A percentile compares a stretch with the other conserved stretches of the same genome.
Evolutionary conservation across 768 basidiomycete genomes (phyloP).

Genomic region (Xerocomus spinulosus): DNA sequence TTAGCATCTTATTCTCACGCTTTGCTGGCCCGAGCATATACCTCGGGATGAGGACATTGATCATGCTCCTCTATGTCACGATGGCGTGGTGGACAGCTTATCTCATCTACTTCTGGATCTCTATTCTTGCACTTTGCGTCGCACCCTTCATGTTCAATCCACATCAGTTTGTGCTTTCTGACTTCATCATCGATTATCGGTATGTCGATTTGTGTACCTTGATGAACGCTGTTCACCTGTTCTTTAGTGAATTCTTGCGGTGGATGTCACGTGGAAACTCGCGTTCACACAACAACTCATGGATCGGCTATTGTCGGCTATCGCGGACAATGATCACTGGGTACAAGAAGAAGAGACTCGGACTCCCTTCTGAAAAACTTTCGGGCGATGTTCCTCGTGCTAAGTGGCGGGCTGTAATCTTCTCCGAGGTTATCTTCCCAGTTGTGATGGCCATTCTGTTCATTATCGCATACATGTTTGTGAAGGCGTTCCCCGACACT

Average conservation of each 20-base stretch:
- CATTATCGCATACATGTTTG: conserved; percentile 87
- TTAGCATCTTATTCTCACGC: conserved; percentile 93
- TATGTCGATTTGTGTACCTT: conserved; percentile 31
- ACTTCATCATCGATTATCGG: conserved; percentile 96
- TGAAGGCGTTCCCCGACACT: conserved; percentile 75
- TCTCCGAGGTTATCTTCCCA: conserved; percentile 85
- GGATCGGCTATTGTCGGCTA: conserved; percentile 98
- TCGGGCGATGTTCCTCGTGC: conserved; percentile 94
- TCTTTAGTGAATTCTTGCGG: conserved; percentile 83
- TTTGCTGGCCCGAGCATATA: conserved; percentile 99
- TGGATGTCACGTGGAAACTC: conserved; percentile 99
- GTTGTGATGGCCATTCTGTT: conserved; percentile 82
- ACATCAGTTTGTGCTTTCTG: conserved; percentile 97
- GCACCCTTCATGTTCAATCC: conserved; percentile 99
- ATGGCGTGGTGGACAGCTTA: conserved; percentile 88
- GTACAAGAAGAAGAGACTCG: conserved; percentile 98
- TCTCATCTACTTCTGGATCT: conserved; percentile 97
- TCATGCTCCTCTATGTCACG: conserved; percentile 93
- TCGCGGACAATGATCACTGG: conserved; percentile 99
- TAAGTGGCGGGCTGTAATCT: conserved; percentile 83
- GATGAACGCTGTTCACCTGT: not conserved
- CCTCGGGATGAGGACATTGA: conserved; percentile 87
- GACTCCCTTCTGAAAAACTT: conserved; percentile 95
- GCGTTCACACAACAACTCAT: conserved; percentile 93
- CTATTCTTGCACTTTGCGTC: conserved; percentile 85